Evolutionary conservation across 306 rosid genomes (phyloP).

Genomic region (Sophora flavescens): DNA sequence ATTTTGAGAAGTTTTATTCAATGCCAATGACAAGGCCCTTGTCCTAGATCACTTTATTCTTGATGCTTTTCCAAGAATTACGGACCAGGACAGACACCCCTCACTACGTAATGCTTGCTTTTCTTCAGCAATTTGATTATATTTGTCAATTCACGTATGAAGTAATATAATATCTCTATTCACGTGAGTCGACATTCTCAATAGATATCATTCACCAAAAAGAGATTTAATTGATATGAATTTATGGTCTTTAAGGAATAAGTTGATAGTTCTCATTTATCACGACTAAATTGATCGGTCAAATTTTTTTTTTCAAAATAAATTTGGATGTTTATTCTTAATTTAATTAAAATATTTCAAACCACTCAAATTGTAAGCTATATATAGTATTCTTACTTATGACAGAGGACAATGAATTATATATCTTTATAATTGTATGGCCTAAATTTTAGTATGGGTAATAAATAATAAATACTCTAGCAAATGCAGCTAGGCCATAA

Average conservation of each 20-base stretch:
- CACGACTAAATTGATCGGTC: no score
- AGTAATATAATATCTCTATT: conserved; percentile 6
- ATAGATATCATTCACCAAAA: neutral
- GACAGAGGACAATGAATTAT: neutral
- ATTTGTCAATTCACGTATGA: neutral
- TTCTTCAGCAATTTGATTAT: conserved; percentile 16
- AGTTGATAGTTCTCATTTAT: no score
- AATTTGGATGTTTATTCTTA: no score
- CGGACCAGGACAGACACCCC: neutral
- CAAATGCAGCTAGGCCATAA: no score
- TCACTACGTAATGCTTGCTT: conserved; percentile 6
- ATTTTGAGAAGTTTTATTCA: neutral
- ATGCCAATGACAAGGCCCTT: neutral
- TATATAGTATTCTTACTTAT: neutral
- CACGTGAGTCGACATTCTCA: neutral
- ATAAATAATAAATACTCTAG: no score
- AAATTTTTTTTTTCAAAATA: no score
- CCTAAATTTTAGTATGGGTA: neutral
- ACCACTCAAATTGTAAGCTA: neutral
- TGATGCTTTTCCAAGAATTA: conserved; percentile 16
- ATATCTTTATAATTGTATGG: neutral
- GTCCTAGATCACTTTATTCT: conserved; percentile 34
- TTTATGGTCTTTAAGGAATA: no score
- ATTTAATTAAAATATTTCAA: neutral
- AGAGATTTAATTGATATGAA: no score